phyloP scores from a whole-genome alignment of 352 stramenopile genomes.

The Phytophthora crassamura region DNA sequence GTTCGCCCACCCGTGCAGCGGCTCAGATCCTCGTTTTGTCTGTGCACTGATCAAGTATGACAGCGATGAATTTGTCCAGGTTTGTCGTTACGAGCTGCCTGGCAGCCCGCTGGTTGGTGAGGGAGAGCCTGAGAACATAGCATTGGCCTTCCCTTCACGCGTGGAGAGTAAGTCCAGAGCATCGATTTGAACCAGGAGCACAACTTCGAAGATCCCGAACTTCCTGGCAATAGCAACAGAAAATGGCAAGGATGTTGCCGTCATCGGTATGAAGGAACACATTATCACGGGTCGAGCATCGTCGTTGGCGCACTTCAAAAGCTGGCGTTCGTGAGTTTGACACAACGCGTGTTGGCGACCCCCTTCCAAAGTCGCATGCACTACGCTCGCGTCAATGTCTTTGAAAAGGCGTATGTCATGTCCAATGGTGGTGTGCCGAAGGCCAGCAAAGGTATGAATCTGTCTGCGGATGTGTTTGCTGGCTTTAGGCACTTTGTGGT shows the following conservation, averaged over 20 bases:
- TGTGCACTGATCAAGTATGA: slow-evolving; percentile 87
- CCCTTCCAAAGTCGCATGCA: slow-evolving; percentile 85
- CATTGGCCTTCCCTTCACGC: slow-evolving; percentile 84
- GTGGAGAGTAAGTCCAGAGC: slow-evolving; percentile 88
- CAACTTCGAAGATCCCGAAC: slow-evolving; percentile 91
- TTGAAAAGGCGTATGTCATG: slow-evolving; percentile 91
- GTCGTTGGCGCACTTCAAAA: slow-evolving; percentile 88
- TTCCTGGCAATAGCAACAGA: slow-evolving; percentile 80
- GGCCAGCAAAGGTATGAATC: slow-evolving; percentile 88
- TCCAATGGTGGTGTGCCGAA: slow-evolving; percentile 87
- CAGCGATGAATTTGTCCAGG: slow-evolving; percentile 86
- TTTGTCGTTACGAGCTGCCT: slow-evolving; percentile 88
- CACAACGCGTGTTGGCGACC: slow-evolving; percentile 80
- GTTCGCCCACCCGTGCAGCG: slow-evolving; percentile 71
- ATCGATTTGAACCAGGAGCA: slow-evolving; percentile 94
- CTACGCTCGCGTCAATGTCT: slow-evolving; percentile 90
- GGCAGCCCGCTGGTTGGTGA: slow-evolving; percentile 85
- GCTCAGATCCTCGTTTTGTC: slow-evolving; percentile 73
- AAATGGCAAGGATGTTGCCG: slow-evolving; percentile 71
- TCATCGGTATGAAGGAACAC: slow-evolving; percentile 92
- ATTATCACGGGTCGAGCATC: slow-evolving; percentile 90
- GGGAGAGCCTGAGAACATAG: slow-evolving; percentile 92
- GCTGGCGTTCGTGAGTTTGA: slow-evolving; percentile 89
- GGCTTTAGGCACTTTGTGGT: slow-evolving; percentile 87
- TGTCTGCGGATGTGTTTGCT: slow-evolving; percentile 91